phyloP scores from a whole-genome alignment of 805 yeast species.

The Spathaspora boniae region DNA sequence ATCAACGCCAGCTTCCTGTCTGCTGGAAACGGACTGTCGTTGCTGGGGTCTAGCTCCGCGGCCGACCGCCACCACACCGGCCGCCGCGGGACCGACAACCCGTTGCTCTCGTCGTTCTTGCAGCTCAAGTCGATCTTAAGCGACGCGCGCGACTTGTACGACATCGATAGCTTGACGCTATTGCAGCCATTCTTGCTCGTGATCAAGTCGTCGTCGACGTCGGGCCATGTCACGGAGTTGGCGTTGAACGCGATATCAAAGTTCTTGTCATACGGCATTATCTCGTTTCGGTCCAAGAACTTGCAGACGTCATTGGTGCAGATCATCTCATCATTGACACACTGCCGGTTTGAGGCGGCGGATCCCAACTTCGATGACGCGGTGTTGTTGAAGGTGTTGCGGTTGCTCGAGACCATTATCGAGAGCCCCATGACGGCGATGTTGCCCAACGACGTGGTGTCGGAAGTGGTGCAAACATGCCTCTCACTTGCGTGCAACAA shows the following conservation, averaged over 20 bases:
- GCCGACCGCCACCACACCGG: not conserved
- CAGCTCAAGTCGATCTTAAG: conserved; percentile 71
- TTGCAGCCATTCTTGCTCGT: conserved; percentile 84
- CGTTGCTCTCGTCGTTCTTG: conserved; percentile 73
- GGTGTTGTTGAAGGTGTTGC: conserved; percentile 76
- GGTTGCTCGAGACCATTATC: conserved; percentile 64
- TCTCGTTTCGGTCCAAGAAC: conserved; percentile 53
- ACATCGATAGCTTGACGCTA: conserved; percentile 67
- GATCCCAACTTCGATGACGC: conserved; percentile 92
- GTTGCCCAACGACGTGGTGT: conserved; percentile 77
- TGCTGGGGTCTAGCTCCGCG: too few species aligned
- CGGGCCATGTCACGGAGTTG: conserved; percentile 80
- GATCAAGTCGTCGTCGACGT: conserved; percentile 77
- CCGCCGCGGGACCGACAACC: conserved; percentile 31
- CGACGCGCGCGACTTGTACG: conserved; percentile 47
- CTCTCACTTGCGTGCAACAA: conserved; percentile 89
- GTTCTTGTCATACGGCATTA: conserved; percentile 65
- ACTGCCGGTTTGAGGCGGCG: conserved; percentile 92
- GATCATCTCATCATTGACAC: conserved; percentile 74
- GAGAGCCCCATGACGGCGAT: conserved; percentile 59
- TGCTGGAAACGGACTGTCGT: too few species aligned
- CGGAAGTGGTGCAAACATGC: conserved; percentile 88
- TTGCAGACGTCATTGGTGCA: conserved; percentile 59
- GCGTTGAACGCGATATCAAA: conserved; percentile 76
- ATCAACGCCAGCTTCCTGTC: conserved; percentile 16